These are phyloP conservation scores for Dictyostelium capitatum DNA, from an alignment of 78 protist genomes.

Conservation along the genomic window DNA sequence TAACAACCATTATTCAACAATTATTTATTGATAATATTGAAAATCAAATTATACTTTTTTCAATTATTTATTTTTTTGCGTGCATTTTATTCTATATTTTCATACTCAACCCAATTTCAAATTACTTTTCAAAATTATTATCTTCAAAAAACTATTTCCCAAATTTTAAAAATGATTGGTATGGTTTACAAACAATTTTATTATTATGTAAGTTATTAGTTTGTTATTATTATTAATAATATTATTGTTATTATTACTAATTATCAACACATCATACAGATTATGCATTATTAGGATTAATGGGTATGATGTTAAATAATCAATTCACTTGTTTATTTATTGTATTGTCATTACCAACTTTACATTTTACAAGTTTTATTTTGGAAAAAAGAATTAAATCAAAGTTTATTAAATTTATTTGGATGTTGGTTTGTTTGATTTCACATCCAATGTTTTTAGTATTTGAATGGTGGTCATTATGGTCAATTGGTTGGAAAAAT, in stretches of 20 bases:
- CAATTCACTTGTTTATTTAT: constrained; percentile 73
- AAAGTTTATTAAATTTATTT: constrained; percentile 4
- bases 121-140: neutral
- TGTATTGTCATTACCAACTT: constrained; percentile 53
- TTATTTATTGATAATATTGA: neutral
- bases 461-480: constrained; percentile 52
- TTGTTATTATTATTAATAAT: neutral
- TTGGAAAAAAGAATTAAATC: neutral
- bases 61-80: neutral
- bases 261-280: neutral
- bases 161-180: constrained; percentile 17
- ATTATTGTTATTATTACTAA: neutral
- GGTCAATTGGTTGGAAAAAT: constrained; percentile 67
- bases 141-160: neutral
- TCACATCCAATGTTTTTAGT: constrained; percentile 52
- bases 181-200: constrained; percentile 35
- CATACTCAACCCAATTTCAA: constrained; percentile 17
- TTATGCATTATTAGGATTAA: constrained; percentile 40
- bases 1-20: neutral
- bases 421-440: constrained; percentile 44
- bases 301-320: constrained; percentile 74
- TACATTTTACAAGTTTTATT: constrained; percentile 40
- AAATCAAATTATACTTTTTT: constrained; percentile 36
- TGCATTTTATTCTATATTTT: constrained; percentile 31
- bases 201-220: constrained; percentile 36